Evolutionary conservation across 306 rosid species (phyloP).

Genomic region (Prunus mume): DNA sequence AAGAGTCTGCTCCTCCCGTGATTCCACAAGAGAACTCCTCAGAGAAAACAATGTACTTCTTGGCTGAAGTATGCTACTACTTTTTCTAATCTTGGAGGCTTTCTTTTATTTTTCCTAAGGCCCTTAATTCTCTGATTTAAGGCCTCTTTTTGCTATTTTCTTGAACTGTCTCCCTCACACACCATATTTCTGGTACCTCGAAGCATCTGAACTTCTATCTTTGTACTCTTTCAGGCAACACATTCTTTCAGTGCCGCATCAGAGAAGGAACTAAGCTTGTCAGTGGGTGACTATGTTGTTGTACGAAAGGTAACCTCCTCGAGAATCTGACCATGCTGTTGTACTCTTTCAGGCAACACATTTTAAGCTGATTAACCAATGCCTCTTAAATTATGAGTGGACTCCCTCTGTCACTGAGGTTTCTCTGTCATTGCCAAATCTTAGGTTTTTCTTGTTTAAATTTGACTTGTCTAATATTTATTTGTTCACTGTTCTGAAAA

Average conservation of each 20-base stretch:
- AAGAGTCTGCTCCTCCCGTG: conserved; percentile 94
- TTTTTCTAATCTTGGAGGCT: conserved; percentile 13
- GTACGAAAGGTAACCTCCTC: conserved; percentile 75
- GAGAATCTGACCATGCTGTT: not conserved
- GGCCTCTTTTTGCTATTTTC: not conserved
- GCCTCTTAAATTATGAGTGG: not conserved
- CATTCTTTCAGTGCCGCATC: conserved; percentile 67
- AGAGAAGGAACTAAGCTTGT: conserved; percentile 87
- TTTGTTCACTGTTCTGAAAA: conserved; percentile 1
- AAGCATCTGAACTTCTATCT: not conserved
- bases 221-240: conserved; percentile 55
- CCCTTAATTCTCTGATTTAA: not conserved
- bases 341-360: no score
- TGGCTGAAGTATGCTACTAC: conserved; percentile 79
- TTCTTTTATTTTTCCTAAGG: not conserved
- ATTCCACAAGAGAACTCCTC: conserved; percentile 54
- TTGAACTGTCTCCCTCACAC: conserved; percentile 15
- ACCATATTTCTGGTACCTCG: not conserved
- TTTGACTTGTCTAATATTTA: not conserved
- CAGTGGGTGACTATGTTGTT: conserved; percentile 82
- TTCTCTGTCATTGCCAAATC: not conserved
- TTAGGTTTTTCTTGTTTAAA: not conserved
- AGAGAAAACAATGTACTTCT: conserved; percentile 73
- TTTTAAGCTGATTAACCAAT: not conserved
- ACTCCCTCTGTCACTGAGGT: not conserved